These are phyloP conservation scores for Epichloe sylvatica DNA, from an alignment of 2,329 filamentous ascomycete genomes.

Conservation along the genomic window DNA sequence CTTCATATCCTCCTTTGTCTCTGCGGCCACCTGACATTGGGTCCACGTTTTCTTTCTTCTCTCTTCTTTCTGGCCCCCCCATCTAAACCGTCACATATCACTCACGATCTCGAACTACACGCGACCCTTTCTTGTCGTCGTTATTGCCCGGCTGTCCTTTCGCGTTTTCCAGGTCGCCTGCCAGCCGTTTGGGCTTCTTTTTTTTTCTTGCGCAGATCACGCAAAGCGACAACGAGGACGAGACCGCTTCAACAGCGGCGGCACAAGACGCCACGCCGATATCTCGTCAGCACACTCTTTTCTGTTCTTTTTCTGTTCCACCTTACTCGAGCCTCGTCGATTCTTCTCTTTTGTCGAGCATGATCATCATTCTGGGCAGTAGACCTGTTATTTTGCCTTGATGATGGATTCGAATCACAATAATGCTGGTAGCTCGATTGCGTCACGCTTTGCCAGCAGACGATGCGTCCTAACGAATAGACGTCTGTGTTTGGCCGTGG, in stretches of 20 bases:
- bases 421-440: slow-evolving; percentile 2
- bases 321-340: not conserved
- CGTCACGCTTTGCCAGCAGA: not conserved
- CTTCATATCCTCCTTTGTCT: not conserved
- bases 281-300: no score
- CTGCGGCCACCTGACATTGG: not conserved
- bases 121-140: not conserved
- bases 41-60: not conserved
- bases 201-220: no score
- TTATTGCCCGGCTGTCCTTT: not conserved
- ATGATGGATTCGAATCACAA: slow-evolving; percentile 1
- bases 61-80: not conserved
- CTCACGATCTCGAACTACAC: not conserved
- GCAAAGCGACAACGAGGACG: no score
- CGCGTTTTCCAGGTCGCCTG: no score
- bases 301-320: no score
- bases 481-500: slow-evolving; percentile 7
- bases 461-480: slow-evolving; percentile 3
- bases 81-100: not conserved
- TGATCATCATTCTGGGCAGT: not conserved
- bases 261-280: no score
- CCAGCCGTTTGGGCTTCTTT: no score
- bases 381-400: not conserved
- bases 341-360: not conserved
- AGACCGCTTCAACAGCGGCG: no score